Base-by-base conservation (phyloP, 78 protist species). In the slime mould (Dictyostelium discoideum) region DNA sequence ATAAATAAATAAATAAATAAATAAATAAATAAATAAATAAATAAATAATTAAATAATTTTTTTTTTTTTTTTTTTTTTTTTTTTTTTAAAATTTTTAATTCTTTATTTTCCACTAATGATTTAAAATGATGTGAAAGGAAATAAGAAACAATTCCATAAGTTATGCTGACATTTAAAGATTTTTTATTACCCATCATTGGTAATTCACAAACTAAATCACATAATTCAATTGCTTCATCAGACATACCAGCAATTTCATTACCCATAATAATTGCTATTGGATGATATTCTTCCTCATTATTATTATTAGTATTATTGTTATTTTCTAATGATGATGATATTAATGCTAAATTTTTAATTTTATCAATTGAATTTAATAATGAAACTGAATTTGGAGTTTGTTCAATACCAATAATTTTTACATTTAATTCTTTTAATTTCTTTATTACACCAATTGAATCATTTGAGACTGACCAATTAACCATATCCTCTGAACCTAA, bases 151-250 rank as follows among this genome's bases (percentile, higher is more conserved):
- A 90, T 82, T 3, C 95, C 95, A 90, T 81, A 90, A 44, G 95
- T 50, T 13, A 90, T 85, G 7, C 73, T 50, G 22, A 90, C 84
- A 50, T 90, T 90, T 72, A 90, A 40, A 50, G 63, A 44, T 14
- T 29, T 32, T 32, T 80, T 82, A 22, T 88, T 40, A 18, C 95
- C 95, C 18, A 37, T 42, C 95, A 90, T 90, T 50, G 86, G 87
- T 72, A 90, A n/a, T 18, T 90, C 95, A 48, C 79, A 90, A n/a
- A 82, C 69, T 81, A 78, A 39, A 42, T 90, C 95, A 44, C 95
- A 90, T 39, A 81, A 26, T 18, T 90, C 76, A 11, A 90, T 77
- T 48, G 84, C 84, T 18, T 90, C 40, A 16, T 42, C 65, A 37
- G 73, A 24, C 2, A 90, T 7, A 10, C 95, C 95, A 13, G 85